Evolutionary conservation across 257 asterid genomes (phyloP).

Genomic region (Gentiana macrophylla): DNA sequence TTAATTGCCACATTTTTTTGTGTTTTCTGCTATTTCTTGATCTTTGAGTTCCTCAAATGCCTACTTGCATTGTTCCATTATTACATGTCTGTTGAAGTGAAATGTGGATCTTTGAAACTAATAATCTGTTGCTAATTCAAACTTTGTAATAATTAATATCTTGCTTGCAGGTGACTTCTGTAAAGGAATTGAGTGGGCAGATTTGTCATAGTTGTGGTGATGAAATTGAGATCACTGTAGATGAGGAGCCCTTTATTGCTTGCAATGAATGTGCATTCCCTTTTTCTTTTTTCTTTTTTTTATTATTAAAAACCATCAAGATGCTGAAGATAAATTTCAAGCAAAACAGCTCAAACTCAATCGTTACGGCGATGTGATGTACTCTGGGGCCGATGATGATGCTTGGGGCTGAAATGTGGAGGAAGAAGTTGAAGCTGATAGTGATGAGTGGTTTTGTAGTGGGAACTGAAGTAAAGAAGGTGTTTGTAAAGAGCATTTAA

Average conservation of each 20-base stretch:
- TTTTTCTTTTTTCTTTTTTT: too few species aligned
- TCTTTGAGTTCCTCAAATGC: slow-evolving; percentile 23
- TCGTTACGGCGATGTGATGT: too few species aligned
- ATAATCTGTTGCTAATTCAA: slow-evolving; percentile 15
- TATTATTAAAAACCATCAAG: too few species aligned
- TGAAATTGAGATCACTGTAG: slow-evolving; percentile 66
- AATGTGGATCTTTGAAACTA: slow-evolving; percentile 6
- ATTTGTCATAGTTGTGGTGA: slow-evolving; percentile 98
- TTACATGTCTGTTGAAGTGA: neutral
- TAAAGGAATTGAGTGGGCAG: slow-evolving; percentile 89
- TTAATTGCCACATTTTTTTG: too few species aligned
- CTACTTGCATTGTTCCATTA: slow-evolving; percentile 5
- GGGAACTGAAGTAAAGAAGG: too few species aligned
- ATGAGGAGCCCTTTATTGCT: slow-evolving; percentile 88
- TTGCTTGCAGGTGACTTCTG: slow-evolving; percentile 69
- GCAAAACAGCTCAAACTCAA: too few species aligned
- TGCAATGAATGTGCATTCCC: slow-evolving; percentile 97
- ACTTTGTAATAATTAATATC: neutral
- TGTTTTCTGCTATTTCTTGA: slow-evolving; percentile 17
- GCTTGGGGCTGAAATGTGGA: too few species aligned
- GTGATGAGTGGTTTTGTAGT: too few species aligned
- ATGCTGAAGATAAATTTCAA: too few species aligned
- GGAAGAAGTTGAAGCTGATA: too few species aligned
- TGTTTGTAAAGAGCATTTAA: too few species aligned
- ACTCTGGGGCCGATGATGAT: too few species aligned